Conservation (phyloP, 2,329 filamentous ascomycete species). For the Pseudophaeomoniella oleicola region DNA sequence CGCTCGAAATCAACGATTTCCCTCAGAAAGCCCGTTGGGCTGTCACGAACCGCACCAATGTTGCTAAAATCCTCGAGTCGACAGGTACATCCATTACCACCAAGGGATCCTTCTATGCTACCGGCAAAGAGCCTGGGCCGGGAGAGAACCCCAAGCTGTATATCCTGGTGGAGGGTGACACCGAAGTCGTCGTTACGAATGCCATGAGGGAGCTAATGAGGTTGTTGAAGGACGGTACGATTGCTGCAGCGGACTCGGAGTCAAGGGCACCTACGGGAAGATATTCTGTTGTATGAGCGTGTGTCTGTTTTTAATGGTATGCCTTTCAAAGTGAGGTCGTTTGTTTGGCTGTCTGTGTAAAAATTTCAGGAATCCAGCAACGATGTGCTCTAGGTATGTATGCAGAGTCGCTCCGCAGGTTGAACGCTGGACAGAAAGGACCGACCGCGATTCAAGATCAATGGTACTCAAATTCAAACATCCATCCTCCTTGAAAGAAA, state of each 20-base stretch:
- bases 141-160: constrained; percentile 85
- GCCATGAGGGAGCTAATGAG: constrained; percentile 84
- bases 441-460: too few species aligned
- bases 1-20: constrained; percentile 97
- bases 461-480: too few species aligned
- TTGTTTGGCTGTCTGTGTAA: too few species aligned
- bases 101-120: constrained; percentile 79
- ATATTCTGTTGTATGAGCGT: constrained; percentile 62
- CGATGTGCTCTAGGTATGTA: too few species aligned
- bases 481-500: too few species aligned
- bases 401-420: too few species aligned
- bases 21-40: constrained; percentile 97
- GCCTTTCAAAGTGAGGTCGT: too few species aligned
- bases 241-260: constrained; percentile 78
- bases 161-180: constrained; percentile 94
- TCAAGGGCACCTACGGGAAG: constrained; percentile 62
- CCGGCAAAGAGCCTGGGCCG: constrained; percentile 63
- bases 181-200: constrained; percentile 77
- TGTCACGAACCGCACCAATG: constrained; percentile 95
- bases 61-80: constrained; percentile 90
- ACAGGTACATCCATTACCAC: constrained; percentile 95
- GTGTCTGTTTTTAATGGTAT: too few species aligned
- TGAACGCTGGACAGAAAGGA: too few species aligned
- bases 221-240: constrained; percentile 75
- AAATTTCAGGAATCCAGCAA: too few species aligned